Evolutionary conservation across 148 eudicot genomes (phyloP), one percentile per base, ranked within the genome.

Genomic region (Nepenthes gracilis): DNA sequence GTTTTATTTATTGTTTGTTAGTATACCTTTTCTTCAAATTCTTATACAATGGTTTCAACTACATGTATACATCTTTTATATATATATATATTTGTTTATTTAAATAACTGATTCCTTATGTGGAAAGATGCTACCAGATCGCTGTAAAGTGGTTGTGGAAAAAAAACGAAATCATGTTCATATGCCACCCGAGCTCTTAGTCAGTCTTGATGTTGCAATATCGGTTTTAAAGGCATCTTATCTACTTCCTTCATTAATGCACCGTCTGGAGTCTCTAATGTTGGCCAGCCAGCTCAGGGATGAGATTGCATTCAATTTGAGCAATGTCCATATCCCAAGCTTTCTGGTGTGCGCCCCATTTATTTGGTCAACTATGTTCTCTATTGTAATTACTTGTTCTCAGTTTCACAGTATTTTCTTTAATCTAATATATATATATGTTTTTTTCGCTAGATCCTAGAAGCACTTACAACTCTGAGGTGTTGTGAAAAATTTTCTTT

Each of bases 151-250:
- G 1, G 35, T 55, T 33, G 9, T 36, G 32, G 36, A 64, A 57
- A 82, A 80, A 68, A 81, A 73, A 33, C 63, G 47, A 37, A 77
- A 70, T 67, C 72, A 72, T 63, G 95, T 76, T 57, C 86, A 71
- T 64, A 82, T 94, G 77, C 99, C 97, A 1, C 99, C 99, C 14
- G 99, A 94, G 71, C 97, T 94, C 58, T 65, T 89, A n/a, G 87
- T 85, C 55, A 60, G 65, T 34, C 62, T 77, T n/a, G 90, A 89
- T 70, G 66, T 85, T n/a, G 67, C 72, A 36, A 56, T 74, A 37
- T 71, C 74, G 15, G 66, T 85, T 63, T 53, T 89, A 43, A 94
- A 77, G 76, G 74, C 87, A 53, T 60, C 78, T 34, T 94, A 94
- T 67, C 62, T 94, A 78, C 82, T 94, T 55, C 99, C 99, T 49